phyloP scores from a whole-genome alignment of 306 rosid genomes.

The Glycine soja region DNA sequence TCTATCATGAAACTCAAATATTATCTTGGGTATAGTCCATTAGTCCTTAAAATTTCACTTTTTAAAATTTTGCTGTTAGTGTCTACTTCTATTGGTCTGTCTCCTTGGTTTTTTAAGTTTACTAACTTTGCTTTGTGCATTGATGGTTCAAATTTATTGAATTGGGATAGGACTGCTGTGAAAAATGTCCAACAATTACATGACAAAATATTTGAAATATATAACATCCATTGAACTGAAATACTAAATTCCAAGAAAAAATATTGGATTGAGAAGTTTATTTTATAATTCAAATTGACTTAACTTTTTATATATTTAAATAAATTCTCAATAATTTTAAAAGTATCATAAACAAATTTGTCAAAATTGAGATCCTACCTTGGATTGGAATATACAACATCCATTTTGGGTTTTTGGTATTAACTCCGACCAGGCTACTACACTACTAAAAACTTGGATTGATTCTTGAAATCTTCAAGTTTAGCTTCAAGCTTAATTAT shows the following conservation, averaged over 20 bases:
- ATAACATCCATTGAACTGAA: background rate
- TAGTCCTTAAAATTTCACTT: slow-evolving; percentile 34
- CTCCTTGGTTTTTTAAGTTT: background rate
- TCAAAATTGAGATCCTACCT: background rate
- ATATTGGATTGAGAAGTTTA: background rate
- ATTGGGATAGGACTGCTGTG: slow-evolving; percentile 3
- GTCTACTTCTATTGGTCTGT: slow-evolving; percentile 32
- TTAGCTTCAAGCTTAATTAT: slow-evolving; percentile 6
- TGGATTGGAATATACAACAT: background rate
- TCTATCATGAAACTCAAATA: slow-evolving; percentile 95
- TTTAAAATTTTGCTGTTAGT: slow-evolving; percentile 28
- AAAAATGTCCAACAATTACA: slow-evolving; percentile 11
- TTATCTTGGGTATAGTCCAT: slow-evolving; percentile 82
- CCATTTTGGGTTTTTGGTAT: background rate
- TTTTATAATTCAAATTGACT: slow-evolving; percentile 12
- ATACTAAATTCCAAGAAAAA: background rate
- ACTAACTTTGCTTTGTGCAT: slow-evolving; percentile 14
- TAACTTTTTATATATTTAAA: background rate
- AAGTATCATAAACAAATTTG: slow-evolving; percentile 8
- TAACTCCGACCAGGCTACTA: background rate
- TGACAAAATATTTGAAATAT: slow-evolving; percentile 19
- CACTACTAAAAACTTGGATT: background rate
- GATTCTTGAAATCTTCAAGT: background rate
- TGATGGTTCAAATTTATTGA: background rate
- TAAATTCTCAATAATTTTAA: slow-evolving; percentile 8